phyloP scores from a whole-genome alignment of 1,284 basidiomycete genomes.

The Wallemia ichthyophaga region DNA sequence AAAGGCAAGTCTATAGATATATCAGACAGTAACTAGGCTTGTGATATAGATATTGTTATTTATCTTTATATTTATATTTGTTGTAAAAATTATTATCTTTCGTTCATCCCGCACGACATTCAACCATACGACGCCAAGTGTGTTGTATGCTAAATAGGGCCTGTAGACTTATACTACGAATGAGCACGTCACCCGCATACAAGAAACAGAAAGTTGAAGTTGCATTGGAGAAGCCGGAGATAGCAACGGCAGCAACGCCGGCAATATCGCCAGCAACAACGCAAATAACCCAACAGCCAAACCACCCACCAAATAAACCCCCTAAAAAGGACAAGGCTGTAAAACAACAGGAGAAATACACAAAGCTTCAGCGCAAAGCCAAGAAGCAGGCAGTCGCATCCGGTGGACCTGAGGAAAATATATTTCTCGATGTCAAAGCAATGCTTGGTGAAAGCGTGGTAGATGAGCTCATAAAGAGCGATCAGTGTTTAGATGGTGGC shows the following conservation, averaged over 20 bases:
- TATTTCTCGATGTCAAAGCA: background rate
- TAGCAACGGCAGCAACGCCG: background rate
- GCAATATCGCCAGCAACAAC: background rate
- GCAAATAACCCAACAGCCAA: too few relatives aligned
- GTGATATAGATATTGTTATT: background rate
- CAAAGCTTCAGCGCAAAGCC: background rate
- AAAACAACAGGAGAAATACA: background rate
- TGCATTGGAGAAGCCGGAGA: background rate
- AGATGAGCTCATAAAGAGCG: background rate
- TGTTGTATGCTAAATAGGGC: background rate
- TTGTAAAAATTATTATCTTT: background rate
- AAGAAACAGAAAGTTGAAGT: background rate
- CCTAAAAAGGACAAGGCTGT: background rate
- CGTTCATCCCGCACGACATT: background rate
- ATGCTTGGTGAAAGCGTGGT: background rate
- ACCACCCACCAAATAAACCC: too few relatives aligned
- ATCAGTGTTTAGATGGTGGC: background rate
- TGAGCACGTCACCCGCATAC: background rate
- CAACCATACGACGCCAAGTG: too few relatives aligned
- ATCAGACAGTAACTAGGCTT: background rate
- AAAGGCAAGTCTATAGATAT: background rate
- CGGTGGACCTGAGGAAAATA: background rate
- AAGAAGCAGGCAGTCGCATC: background rate
- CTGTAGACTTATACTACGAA: background rate
- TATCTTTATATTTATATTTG: background rate